phyloP scores from a whole-genome alignment of 768 basidiomycete species.

The Dacryopinax spathularia region DNA sequence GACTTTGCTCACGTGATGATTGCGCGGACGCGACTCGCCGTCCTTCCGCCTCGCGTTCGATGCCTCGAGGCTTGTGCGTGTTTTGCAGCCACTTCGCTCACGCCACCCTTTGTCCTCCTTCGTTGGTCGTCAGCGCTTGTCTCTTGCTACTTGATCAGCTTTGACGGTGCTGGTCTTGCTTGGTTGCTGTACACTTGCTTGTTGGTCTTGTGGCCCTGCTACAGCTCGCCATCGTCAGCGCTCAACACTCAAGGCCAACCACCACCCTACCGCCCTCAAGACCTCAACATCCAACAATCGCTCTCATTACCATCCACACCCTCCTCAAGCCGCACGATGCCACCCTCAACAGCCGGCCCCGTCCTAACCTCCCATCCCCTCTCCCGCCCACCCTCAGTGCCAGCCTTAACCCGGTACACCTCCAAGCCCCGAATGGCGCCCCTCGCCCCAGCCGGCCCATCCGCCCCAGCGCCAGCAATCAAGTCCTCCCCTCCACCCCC shows the following conservation, averaged over 20 bases:
- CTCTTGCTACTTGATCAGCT: too few relatives aligned
- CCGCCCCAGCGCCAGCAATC: background rate
- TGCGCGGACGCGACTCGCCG: background rate
- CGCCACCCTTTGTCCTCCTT: too few relatives aligned
- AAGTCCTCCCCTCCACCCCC: background rate
- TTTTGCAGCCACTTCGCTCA: background rate
- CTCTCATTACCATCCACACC: background rate
- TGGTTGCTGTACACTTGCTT: too few relatives aligned
- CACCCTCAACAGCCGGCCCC: background rate
- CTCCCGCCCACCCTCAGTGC: background rate
- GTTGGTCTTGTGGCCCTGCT: too few relatives aligned
- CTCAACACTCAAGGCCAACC: too few relatives aligned
- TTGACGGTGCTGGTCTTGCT: too few relatives aligned
- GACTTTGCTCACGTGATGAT: background rate
- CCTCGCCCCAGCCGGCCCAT: background rate
- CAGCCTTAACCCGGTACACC: background rate
- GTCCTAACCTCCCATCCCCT: background rate
- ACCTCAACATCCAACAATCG: too few relatives aligned
- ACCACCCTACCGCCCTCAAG: too few relatives aligned
- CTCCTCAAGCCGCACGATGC: too few relatives aligned
- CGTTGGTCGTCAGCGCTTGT: too few relatives aligned
- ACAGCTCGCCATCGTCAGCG: too few relatives aligned
- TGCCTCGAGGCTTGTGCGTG: background rate
- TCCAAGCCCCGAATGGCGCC: background rate
- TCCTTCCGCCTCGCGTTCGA: background rate